Conservation (phyloP, 108 stramenopile species). For the Cyclostephanos invisitatus region DNA sequence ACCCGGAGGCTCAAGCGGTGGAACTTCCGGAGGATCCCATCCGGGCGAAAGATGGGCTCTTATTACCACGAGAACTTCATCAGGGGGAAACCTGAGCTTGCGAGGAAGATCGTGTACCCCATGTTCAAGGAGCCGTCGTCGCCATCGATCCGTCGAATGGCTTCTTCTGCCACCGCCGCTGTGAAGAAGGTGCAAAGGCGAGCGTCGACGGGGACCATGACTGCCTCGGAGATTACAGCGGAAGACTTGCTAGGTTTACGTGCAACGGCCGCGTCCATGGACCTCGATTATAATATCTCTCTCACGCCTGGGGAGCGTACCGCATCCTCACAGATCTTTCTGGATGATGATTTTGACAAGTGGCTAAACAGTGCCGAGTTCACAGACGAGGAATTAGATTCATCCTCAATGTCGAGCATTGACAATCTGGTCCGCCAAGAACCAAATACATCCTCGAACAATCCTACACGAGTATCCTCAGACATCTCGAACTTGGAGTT, state of each 20-base stretch:
- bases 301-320: conserved; percentile 2
- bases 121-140: conserved; percentile 5
- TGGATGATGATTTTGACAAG: conserved; percentile 1
- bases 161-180: not conserved
- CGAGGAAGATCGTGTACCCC: conserved; percentile 30
- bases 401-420: not conserved
- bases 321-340: not conserved
- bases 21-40: conserved; percentile 50
- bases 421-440: conserved; percentile 5
- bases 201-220: conserved; percentile 27
- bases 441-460: not conserved
- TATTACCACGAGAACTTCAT: conserved; percentile 43
- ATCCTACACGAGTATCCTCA: conserved; percentile 1
- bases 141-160: not conserved
- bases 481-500: conserved; percentile 8
- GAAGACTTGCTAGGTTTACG: not conserved
- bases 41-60: conserved; percentile 57
- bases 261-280: not conserved
- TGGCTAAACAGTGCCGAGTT: conserved; percentile 18
- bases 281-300: conserved; percentile 6
- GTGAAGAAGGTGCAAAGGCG: conserved; percentile 21
- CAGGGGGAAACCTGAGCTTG: conserved; percentile 26
- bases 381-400: not conserved
- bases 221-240: not conserved
- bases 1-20: conserved; percentile 60